Percentiles rank a stretch among this genome's conserved stretches.
These are phyloP conservation scores for Phalaenopsis hybrid DNA, from an alignment of 116 monocot species.

Conservation along the genomic window DNA sequence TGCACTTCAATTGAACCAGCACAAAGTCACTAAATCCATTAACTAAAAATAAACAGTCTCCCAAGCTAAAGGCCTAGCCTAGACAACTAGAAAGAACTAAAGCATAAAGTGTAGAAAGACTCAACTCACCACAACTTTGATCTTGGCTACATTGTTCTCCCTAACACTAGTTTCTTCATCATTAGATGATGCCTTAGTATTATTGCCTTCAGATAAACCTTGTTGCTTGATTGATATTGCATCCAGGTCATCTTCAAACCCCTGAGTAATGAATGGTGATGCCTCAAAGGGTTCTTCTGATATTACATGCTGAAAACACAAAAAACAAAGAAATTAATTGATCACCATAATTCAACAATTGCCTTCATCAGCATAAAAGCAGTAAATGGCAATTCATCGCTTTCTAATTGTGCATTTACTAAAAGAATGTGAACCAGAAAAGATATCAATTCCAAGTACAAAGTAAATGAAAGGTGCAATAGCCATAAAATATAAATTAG, in stretches of 20 bases:
- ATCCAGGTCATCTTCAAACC: conserved; percentile 60
- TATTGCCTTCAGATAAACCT: conserved; percentile 31
- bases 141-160: conserved; percentile 90
- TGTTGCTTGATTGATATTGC: conserved; percentile 32
- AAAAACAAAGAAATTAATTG: background rate
- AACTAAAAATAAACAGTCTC: background rate
- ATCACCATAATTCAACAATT: background rate
- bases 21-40: background rate
- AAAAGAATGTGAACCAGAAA: background rate
- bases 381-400: background rate
- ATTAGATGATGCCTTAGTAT: conserved; percentile 20
- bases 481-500: background rate
- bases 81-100: background rate
- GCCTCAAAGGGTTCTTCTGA: conserved; percentile 91
- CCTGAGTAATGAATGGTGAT: conserved; percentile 72
- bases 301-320: conserved; percentile 62
- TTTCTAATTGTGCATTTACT: background rate
- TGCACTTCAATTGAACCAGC: background rate
- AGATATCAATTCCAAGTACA: background rate
- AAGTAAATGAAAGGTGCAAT: background rate
- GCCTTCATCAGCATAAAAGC: background rate
- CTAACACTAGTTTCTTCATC: conserved; percentile 54
- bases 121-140: conserved; percentile 96
- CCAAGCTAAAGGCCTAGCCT: background rate
- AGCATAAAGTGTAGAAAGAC: background rate